Percentiles rank a stretch among this genome's conserved stretches.
These are phyloP conservation scores for Sphagnum contortum DNA, from an alignment of 225 moss, liverwort and hornwort genomes.

Conservation along the genomic window DNA sequence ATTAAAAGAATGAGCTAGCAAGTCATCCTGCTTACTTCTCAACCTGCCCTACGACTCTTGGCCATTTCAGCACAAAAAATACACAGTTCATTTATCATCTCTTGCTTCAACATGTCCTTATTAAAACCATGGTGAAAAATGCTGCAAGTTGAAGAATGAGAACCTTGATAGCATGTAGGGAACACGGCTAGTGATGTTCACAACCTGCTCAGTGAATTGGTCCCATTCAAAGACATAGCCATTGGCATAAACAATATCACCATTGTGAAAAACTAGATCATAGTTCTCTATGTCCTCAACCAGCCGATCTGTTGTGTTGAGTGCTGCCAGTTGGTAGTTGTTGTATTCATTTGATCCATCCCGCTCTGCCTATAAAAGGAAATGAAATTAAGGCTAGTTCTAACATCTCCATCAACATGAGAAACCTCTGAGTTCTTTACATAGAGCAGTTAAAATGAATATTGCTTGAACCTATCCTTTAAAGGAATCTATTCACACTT, in stretches of 20 bases:
- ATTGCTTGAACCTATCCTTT: background rate
- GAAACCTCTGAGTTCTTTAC: background rate
- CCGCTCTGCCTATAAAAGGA: constrained; percentile 8
- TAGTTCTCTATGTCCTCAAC: constrained; percentile 22
- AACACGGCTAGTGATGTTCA: constrained; percentile 18
- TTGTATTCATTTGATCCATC: constrained; percentile 23
- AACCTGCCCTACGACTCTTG: too few species aligned
- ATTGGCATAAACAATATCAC: constrained; percentile 33
- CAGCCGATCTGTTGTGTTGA: constrained; percentile 8
- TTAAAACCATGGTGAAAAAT: too few species aligned
- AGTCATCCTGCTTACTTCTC: background rate
- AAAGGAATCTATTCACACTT: too few species aligned
- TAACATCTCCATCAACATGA: too few species aligned
- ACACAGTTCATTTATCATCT: too few species aligned
- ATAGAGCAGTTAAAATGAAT: background rate
- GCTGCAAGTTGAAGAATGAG: too few species aligned
- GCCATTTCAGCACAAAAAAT: too few species aligned
- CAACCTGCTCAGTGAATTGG: constrained; percentile 27
- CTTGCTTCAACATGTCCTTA: too few species aligned
- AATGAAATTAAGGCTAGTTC: background rate
- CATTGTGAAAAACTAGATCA: constrained; percentile 31
- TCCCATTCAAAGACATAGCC: constrained; percentile 44
- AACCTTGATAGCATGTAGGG: constrained; percentile 26
- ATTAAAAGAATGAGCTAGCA: too few species aligned
- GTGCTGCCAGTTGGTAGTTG: constrained; percentile 14